Percentiles rank a stretch among this genome's conserved stretches.
Evolutionary conservation across 1,284 basidiomycete species (phyloP).

Genomic region (Volvariella volvacea): DNA sequence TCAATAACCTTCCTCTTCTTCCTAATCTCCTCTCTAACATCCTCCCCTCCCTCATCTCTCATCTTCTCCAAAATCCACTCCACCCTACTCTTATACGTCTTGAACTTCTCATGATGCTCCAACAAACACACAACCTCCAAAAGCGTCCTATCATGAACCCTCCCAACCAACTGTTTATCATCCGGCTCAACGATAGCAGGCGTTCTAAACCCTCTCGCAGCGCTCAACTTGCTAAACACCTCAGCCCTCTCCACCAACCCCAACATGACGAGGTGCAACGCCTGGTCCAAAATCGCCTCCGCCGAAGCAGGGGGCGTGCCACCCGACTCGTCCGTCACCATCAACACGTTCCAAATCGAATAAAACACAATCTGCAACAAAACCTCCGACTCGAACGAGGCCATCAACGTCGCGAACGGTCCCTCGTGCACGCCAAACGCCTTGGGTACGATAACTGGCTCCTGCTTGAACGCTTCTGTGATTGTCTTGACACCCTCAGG

Average conservation of each 20-base stretch:
- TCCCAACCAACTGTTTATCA: background rate
- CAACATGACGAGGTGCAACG: constrained; percentile 81
- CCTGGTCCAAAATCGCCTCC: constrained; percentile 87
- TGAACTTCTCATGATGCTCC: constrained; percentile 71
- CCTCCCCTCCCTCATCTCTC: constrained; percentile 18
- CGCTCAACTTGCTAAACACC: constrained; percentile 55
- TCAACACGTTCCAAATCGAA: constrained; percentile 63
- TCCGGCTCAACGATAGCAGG: background rate
- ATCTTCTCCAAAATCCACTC: constrained; percentile 72
- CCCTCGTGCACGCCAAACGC: constrained; percentile 59
- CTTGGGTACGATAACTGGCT: constrained; percentile 73
- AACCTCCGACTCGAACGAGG: constrained; percentile 59
- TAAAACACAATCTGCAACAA: constrained; percentile 77
- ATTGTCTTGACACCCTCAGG: background rate
- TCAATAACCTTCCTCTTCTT: constrained; percentile 40
- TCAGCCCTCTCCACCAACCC: constrained; percentile 64
- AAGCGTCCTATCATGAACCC: constrained; percentile 53
- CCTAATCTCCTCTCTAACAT: constrained; percentile 51
- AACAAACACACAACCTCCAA: constrained; percentile 69
- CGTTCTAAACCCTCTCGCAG: constrained; percentile 37
- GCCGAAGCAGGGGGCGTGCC: constrained; percentile 63
- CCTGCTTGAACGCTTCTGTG: constrained; percentile 25
- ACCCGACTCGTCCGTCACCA: constrained; percentile 50
- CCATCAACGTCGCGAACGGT: constrained; percentile 57
- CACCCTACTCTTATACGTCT: constrained; percentile 61